A percentile compares a stretch with the other conserved stretches of the same genome.
Conservation (phyloP, 768 basidiomycete species). For the Tremella yokohamensis region DNA sequence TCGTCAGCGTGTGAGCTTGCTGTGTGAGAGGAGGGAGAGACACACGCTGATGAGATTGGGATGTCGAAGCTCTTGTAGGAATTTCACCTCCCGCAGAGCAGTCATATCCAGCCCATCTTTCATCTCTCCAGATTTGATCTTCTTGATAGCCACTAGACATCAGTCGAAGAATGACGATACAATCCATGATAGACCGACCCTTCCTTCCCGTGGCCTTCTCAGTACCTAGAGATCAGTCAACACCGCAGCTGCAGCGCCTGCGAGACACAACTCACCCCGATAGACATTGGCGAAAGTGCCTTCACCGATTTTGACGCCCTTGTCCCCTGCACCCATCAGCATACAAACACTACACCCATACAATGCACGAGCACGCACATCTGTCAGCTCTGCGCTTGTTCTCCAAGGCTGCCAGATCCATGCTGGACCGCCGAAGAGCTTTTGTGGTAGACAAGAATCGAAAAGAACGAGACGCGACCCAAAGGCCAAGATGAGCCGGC, state of each 20-base stretch:
- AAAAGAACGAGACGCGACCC: no score
- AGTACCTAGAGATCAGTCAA: conserved; percentile 11
- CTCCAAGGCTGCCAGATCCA: conserved; percentile 28
- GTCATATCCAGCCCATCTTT: conserved; percentile 99
- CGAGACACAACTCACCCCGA: conserved; percentile 59
- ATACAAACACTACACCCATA: background rate
- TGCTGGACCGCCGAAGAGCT: background rate
- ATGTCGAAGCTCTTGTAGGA: conserved; percentile 86
- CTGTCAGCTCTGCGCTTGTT: conserved; percentile 17
- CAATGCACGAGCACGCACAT: conserved; percentile 14
- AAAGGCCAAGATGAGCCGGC: no score
- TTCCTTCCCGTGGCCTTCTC: conserved; percentile 41
- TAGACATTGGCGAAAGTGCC: conserved; percentile 97
- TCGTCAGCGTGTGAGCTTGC: background rate
- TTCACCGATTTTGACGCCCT: conserved; percentile 56
- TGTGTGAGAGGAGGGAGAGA: background rate
- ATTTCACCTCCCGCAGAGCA: conserved; percentile 96
- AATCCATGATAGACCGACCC: conserved; percentile 17
- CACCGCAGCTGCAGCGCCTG: background rate
- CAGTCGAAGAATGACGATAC: conserved; percentile 26
- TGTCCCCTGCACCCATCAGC: conserved; percentile 39
- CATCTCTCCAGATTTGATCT: conserved; percentile 93
- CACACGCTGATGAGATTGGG: conserved; percentile 88
- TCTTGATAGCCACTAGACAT: conserved; percentile 91
- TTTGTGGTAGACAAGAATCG: no score